Conservation (phyloP, 768 basidiomycete species). For the Amanita phalloides region DNA sequence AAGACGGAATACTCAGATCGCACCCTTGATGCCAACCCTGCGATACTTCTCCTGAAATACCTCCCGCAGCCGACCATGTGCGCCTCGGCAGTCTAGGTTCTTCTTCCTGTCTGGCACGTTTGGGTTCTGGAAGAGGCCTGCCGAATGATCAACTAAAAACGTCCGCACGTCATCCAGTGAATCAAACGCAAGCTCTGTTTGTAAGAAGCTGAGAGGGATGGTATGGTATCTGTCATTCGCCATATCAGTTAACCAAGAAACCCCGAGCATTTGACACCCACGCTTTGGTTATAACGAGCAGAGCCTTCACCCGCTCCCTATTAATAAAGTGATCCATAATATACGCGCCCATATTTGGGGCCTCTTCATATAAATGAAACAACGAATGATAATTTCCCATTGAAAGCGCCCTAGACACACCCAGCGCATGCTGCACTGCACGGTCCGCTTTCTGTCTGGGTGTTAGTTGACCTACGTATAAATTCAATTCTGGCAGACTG, state of each 20-base stretch:
- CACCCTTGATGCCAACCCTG: conserved; percentile 86
- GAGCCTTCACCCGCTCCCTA: conserved; percentile 77
- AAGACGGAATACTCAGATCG: conserved; percentile 47
- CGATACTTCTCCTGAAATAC: conserved; percentile 75
- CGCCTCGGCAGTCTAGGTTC: conserved; percentile 62
- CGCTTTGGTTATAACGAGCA: conserved; percentile 91
- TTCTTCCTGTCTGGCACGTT: conserved; percentile 51
- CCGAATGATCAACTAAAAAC: conserved; percentile 65
- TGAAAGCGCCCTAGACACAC: conserved; percentile 79
- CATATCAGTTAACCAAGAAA: not conserved
- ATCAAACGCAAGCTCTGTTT: conserved; percentile 81
- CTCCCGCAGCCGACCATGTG: conserved; percentile 42
- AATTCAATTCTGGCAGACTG: conserved; percentile 68
- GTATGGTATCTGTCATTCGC: conserved; percentile 59
- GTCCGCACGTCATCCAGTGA: conserved; percentile 43
- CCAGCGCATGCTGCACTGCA: conserved; percentile 82
- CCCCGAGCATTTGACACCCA: conserved; percentile 31
- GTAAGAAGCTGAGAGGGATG: conserved; percentile 67
- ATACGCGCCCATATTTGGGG: conserved; percentile 96
- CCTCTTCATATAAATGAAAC: conserved; percentile 73
- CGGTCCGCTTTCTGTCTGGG: conserved; percentile 73
- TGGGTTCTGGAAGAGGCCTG: conserved; percentile 56
- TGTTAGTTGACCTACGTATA: conserved; percentile 96
- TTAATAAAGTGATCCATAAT: conserved; percentile 99
- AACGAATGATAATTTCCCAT: conserved; percentile 93